These are phyloP conservation scores for Boletus rufocinnamomeus DNA, from an alignment of 768 basidiomycete genomes.

Conservation along the genomic window DNA sequence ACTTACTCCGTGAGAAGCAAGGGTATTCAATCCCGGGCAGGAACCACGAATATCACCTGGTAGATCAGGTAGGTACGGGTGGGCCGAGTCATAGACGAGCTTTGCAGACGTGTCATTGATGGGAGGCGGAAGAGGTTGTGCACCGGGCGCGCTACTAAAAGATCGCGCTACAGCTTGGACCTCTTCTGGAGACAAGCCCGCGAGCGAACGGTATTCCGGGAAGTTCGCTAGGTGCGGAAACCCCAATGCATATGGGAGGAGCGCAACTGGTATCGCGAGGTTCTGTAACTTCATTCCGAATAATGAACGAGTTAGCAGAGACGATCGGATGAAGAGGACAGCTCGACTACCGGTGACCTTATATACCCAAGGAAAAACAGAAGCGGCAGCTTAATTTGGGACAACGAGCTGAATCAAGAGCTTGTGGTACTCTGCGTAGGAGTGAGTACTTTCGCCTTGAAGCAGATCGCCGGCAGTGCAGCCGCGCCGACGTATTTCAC, in stretches of 20 bases:
- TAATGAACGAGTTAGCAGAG: not conserved
- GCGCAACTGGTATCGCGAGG: not conserved
- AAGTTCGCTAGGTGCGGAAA: constrained; percentile 20
- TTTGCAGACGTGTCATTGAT: constrained; percentile 28
- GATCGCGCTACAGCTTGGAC: constrained; percentile 12
- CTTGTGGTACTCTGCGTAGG: no score
- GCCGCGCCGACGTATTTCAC: not conserved
- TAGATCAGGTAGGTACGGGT: constrained; percentile 8
- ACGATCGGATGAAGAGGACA: not conserved
- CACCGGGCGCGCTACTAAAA: constrained; percentile 23
- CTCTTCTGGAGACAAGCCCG: constrained; percentile 18
- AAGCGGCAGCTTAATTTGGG: not conserved
- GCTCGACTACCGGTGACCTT: not conserved
- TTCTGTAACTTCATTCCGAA: constrained; percentile 13
- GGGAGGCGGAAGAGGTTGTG: constrained; percentile 25
- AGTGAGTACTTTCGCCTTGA: not conserved
- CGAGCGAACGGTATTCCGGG: constrained; percentile 23
- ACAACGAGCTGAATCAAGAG: not conserved
- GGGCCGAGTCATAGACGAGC: no score
- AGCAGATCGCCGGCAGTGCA: not conserved
- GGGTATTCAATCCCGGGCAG: constrained; percentile 26
- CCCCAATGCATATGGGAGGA: constrained; percentile 12
- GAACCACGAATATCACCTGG: constrained; percentile 31
- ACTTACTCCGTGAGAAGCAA: no score
- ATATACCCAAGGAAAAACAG: not conserved